A percentile compares a stretch with the other conserved stretches of the same genome.
phyloP scores from a whole-genome alignment of 1,284 basidiomycete species.

The Leccinum angustisporum region DNA sequence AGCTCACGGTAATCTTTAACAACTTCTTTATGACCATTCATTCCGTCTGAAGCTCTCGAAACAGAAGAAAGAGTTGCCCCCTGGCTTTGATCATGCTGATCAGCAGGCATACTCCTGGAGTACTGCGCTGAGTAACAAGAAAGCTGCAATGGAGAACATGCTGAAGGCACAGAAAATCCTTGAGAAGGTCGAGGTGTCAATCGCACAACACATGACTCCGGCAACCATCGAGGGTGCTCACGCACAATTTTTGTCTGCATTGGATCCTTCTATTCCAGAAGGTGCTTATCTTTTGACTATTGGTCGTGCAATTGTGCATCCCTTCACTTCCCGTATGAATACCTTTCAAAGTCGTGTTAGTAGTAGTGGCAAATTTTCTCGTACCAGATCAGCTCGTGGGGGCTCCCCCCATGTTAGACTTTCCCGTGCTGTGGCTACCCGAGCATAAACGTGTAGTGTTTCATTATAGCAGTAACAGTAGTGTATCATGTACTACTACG shows the following conservation, averaged over 20 bases:
- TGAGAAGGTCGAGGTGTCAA: not conserved
- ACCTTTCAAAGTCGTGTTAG: not conserved
- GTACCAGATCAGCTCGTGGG: not conserved
- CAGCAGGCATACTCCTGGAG: not conserved
- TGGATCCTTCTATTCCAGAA: not conserved
- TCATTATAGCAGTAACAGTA: not conserved
- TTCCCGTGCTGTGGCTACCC: not conserved
- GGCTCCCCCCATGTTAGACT: not conserved
- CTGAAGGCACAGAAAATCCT: not conserved
- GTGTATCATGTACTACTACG: not conserved
- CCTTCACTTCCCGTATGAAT: not conserved
- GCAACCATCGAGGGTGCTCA: not conserved
- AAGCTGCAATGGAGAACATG: not conserved
- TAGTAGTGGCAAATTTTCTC: not conserved
- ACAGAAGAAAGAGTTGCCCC: not conserved
- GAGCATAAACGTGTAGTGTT: not conserved
- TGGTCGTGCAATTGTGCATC: not conserved
- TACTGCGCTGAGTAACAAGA: not conserved
- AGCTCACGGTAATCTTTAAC: not conserved
- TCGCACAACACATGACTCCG: not conserved
- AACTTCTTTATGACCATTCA: not conserved
- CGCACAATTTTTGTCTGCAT: not conserved
- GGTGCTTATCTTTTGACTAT: not conserved
- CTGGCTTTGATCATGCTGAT: not conserved
- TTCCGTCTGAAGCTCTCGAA: not conserved